A percentile compares a stretch with the other conserved stretches of the same genome.
Evolutionary conservation across 805 yeast genomes (phyloP).

Genomic region (Wickerhamiella shivajii): DNA sequence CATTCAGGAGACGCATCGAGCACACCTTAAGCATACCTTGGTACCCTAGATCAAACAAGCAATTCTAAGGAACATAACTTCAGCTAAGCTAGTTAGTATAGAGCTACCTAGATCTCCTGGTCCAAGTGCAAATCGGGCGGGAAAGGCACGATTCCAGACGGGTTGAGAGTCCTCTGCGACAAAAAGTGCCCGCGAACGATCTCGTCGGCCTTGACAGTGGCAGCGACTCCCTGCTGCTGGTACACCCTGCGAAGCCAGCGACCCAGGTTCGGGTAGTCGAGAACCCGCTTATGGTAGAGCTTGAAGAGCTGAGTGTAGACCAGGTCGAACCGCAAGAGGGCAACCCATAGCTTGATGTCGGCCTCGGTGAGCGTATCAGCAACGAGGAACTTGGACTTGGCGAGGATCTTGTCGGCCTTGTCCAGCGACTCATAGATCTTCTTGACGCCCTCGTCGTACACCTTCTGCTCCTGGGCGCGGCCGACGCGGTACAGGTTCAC

Average conservation of each 20-base stretch:
- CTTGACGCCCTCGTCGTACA: constrained; percentile 50
- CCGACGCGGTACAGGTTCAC: constrained; percentile 77
- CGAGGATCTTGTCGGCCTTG: constrained; percentile 22
- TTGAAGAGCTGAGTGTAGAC: constrained; percentile 86
- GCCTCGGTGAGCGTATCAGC: constrained; percentile 70
- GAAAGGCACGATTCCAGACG: no score
- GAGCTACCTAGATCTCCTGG: no score
- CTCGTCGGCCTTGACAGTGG: constrained; percentile 77
- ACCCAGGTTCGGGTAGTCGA: constrained; percentile 60
- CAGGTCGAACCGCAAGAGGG: constrained; percentile 77
- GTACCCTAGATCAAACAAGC: no score
- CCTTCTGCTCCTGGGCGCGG: constrained; percentile 67
- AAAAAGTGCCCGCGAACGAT: no score
- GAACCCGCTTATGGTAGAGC: constrained; percentile 68
- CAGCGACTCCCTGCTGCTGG: constrained; percentile 45
- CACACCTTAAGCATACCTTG: no score
- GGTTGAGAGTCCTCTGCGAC: no score
- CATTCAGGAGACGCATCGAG: no score
- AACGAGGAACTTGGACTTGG: constrained; percentile 31
- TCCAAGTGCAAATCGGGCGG: no score
- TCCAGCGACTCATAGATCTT: constrained; percentile 46
- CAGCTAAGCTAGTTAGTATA: no score
- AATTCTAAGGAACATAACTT: no score
- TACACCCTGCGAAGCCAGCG: constrained; percentile 69
- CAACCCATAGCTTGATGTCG: constrained; percentile 70